Percentiles rank a stretch among this genome's conserved stretches.
Conservation (phyloP, 179 eudicot genomes). For the Beta macrorhiza region DNA sequence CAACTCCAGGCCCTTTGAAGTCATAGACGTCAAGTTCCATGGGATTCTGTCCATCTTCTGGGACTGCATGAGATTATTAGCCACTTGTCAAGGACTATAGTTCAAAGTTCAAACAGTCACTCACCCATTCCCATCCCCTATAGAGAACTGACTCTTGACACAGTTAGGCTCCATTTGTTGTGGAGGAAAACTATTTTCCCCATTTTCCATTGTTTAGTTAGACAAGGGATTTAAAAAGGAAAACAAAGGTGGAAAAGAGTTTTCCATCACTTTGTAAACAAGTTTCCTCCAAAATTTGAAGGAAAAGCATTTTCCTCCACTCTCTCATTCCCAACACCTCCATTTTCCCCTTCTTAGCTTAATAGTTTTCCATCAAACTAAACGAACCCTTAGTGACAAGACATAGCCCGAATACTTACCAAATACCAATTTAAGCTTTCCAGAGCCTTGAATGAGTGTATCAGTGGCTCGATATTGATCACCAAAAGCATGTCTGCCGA, state of each 20-base stretch:
- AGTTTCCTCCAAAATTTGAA: no score
- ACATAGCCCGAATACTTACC: slow-evolving; percentile 41
- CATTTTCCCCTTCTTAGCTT: no score
- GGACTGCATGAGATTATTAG: slow-evolving; percentile 44
- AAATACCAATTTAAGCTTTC: slow-evolving; percentile 93
- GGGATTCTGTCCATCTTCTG: slow-evolving; percentile 71
- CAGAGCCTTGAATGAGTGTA: slow-evolving; percentile 68
- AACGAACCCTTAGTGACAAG: background rate
- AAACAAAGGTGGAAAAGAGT: no score
- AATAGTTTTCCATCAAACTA: no score
- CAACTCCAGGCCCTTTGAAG: slow-evolving; percentile 94
- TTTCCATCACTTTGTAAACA: no score
- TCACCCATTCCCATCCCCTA: background rate
- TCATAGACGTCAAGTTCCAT: slow-evolving; percentile 77
- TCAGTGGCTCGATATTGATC: slow-evolving; percentile 99
- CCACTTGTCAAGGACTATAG: slow-evolving; percentile 10
- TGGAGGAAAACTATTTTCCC: no score
- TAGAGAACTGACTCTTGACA: background rate
- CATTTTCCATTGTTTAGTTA: no score
- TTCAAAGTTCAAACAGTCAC: background rate
- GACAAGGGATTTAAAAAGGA: no score
- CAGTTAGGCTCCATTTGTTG: no score
- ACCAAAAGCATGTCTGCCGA: slow-evolving; percentile 99
- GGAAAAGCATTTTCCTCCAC: no score
- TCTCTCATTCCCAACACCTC: no score